Percentiles rank a stretch among this genome's conserved stretches.
Evolutionary conservation across 176 grass and related monocot genomes (phyloP).

Genomic region (Phoenix dactylifera): DNA sequence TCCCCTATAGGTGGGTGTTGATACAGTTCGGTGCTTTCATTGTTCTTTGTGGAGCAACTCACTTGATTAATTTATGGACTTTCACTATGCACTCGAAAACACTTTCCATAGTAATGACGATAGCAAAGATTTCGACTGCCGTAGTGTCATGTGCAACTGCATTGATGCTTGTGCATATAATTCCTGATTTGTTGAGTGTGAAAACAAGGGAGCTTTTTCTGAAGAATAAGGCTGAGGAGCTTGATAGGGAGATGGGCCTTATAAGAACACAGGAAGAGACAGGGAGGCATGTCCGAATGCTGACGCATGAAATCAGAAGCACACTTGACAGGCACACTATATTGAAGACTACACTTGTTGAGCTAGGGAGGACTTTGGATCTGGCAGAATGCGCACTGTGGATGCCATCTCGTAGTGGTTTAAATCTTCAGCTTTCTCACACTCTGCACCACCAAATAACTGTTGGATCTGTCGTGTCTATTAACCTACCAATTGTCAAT

Average conservation of each 20-base stretch:
- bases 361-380: conserved; percentile 53
- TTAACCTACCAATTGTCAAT: conserved; percentile 24
- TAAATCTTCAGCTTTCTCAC: conserved; percentile 32
- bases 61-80: conserved; percentile 78
- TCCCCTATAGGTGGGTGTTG: conserved; percentile 62
- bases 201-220: conserved; percentile 70
- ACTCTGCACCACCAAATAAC: conserved; percentile 23
- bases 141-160: conserved; percentile 81
- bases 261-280: conserved; percentile 72
- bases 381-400: conserved; percentile 75
- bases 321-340: conserved; percentile 84
- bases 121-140: conserved; percentile 53
- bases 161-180: conserved; percentile 79
- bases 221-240: conserved; percentile 61
- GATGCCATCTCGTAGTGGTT: conserved; percentile 52
- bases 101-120: conserved; percentile 49
- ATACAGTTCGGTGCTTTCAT: conserved; percentile 92
- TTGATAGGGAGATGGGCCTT: conserved; percentile 76
- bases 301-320: conserved; percentile 88
- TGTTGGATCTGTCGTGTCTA: conserved; percentile 15
- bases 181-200: conserved; percentile 69
- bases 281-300: conserved; percentile 75
- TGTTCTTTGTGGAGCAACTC: conserved; percentile 77
- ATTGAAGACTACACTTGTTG: conserved; percentile 71
- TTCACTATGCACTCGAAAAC: conserved; percentile 48